phyloP scores from a whole-genome alignment of 1,284 basidiomycete genomes.

The Leccinum pachyderme region DNA sequence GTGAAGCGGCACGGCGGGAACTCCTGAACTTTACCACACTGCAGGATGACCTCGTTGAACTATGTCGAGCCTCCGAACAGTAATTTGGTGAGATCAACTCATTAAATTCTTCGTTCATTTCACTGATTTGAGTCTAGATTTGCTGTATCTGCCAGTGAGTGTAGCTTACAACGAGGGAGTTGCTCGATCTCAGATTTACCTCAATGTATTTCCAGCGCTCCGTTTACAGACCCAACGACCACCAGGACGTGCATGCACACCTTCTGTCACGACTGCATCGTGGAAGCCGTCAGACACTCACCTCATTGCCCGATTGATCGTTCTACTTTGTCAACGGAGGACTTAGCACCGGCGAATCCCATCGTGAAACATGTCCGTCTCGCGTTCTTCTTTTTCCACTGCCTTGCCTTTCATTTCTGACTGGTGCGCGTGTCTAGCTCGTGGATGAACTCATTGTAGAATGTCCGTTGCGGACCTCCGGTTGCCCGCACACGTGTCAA shows the following conservation, averaged over 20 bases:
- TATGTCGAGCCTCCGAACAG: constrained; percentile 57
- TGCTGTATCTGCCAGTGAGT: constrained; percentile 82
- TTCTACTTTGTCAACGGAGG: constrained; percentile 50
- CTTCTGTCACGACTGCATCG: constrained; percentile 78
- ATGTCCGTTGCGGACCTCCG: constrained; percentile 58
- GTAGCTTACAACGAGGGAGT: not conserved
- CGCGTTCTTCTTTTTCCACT: constrained; percentile 8
- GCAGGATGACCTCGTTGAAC: constrained; percentile 34
- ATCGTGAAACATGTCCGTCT: constrained; percentile 69
- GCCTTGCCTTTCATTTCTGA: constrained; percentile 18
- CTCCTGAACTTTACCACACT: constrained; percentile 8
- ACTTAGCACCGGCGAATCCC: constrained; percentile 61
- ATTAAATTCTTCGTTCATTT: not conserved
- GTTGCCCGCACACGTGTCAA: constrained; percentile 68
- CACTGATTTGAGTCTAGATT: constrained; percentile 41
- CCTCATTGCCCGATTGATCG: constrained; percentile 83
- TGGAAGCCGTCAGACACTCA: constrained; percentile 58
- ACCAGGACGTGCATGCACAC: constrained; percentile 78
- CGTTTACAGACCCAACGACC: constrained; percentile 73
- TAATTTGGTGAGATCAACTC: constrained; percentile 48
- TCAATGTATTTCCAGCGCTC: constrained; percentile 44
- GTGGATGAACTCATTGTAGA: constrained; percentile 81
- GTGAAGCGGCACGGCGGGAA: not conserved
- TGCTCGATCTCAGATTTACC: constrained; percentile 1
- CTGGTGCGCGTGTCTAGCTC: constrained; percentile 48